Conservation (phyloP, 2,329 filamentous ascomycete species). For the Colletotrichum graminicola region DNA sequence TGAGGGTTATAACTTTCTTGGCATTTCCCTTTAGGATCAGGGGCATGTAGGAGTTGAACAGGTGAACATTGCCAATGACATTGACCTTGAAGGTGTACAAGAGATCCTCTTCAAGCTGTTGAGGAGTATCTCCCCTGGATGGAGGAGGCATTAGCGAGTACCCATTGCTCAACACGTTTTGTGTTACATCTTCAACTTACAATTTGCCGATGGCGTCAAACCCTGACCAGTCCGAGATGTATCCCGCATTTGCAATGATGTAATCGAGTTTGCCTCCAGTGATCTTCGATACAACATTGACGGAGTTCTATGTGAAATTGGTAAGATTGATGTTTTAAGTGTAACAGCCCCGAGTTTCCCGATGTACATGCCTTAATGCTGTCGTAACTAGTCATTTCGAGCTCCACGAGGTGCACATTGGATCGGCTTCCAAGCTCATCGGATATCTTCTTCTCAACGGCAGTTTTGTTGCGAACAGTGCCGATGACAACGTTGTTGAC, state of each 20-base stretch:
- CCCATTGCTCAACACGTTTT: background rate
- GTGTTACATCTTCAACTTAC: constrained; percentile 47
- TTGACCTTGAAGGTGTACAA: constrained; percentile 58
- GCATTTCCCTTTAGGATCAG: constrained; percentile 61
- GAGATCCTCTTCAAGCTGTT: constrained; percentile 31
- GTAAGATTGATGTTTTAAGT: background rate
- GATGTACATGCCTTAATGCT: constrained; percentile 51
- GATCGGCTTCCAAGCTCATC: constrained; percentile 52
- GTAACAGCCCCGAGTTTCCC: background rate
- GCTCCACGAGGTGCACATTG: constrained; percentile 58
- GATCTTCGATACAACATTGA: constrained; percentile 47
- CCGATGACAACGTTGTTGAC: constrained; percentile 60
- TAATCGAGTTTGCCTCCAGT: constrained; percentile 60
- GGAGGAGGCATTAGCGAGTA: background rate
- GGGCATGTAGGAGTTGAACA: constrained; percentile 66
- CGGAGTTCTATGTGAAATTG: background rate
- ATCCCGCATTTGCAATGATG: constrained; percentile 64
- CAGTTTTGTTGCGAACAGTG: constrained; percentile 60
- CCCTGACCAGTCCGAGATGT: constrained; percentile 48
- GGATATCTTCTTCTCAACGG: constrained; percentile 58
- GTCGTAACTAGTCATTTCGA: constrained; percentile 56
- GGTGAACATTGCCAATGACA: constrained; percentile 63
- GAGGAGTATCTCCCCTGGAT: constrained; percentile 24
- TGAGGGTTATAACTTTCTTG: constrained; percentile 68
- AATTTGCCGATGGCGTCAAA: constrained; percentile 52